Conservation (phyloP, 148 eudicot species). For the Rhododendron griersonianum region DNA sequence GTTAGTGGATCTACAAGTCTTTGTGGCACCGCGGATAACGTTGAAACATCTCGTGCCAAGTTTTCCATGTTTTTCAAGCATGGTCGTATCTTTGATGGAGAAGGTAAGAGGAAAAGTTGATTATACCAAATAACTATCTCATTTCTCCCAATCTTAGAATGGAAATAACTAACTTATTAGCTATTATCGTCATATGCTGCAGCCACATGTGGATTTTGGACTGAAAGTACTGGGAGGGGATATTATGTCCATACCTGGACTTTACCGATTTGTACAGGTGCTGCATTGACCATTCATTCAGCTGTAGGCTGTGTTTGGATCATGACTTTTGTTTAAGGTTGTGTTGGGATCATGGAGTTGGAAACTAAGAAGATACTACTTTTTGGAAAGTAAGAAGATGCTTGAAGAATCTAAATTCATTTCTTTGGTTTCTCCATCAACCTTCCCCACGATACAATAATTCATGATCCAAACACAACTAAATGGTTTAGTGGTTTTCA, state of each 20-base stretch:
- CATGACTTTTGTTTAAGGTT: not conserved
- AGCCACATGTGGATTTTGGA: conserved; percentile 93
- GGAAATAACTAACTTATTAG: not conserved
- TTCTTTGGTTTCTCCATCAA: not conserved
- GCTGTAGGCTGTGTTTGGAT: not conserved
- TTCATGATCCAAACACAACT: not conserved
- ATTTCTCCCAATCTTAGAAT: not conserved
- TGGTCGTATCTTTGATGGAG: conserved; percentile 67
- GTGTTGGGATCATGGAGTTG: not conserved
- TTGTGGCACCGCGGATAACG: conserved; percentile 59
- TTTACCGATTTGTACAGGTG: conserved; percentile 89
- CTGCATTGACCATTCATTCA: not conserved
- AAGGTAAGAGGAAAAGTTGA: conserved; percentile 37
- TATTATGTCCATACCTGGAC: conserved; percentile 87
- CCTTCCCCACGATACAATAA: not conserved
- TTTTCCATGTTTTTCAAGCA: conserved; percentile 75
- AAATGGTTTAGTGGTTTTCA: not conserved
- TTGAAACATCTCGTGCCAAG: conserved; percentile 85
- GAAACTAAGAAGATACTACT: not conserved
- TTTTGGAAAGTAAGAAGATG: not conserved
- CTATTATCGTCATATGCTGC: conserved; percentile 13
- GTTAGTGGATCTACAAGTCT: conserved; percentile 86
- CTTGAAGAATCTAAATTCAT: not conserved
- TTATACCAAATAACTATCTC: not conserved
- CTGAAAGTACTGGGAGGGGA: conserved; percentile 79